Percentiles rank a stretch among this genome's conserved stretches.
phyloP scores from a whole-genome alignment of 805 yeast species.

The Kodamaea restingae region DNA sequence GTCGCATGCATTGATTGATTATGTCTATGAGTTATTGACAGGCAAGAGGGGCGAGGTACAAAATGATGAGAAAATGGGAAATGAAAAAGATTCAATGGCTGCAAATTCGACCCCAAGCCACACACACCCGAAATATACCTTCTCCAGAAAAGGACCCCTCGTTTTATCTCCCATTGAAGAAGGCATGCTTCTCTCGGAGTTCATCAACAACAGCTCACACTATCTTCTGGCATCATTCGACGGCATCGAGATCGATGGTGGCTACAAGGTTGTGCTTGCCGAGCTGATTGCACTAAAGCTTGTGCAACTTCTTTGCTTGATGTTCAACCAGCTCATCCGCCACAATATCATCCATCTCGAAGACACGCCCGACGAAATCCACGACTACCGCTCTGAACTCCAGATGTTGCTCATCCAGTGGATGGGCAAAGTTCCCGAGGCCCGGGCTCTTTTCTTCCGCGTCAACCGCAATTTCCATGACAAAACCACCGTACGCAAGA shows the following conservation, averaged over 20 bases:
- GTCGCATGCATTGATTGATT: slow-evolving; percentile 54
- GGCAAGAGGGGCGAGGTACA: slow-evolving; percentile 47
- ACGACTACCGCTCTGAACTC: slow-evolving; percentile 56
- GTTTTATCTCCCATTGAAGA: slow-evolving; percentile 55
- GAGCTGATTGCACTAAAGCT: slow-evolving; percentile 37
- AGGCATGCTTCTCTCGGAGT: slow-evolving; percentile 67
- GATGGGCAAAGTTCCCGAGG: slow-evolving; percentile 62
- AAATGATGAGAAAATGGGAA: background rate
- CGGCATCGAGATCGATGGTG: slow-evolving; percentile 28
- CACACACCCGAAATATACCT: background rate
- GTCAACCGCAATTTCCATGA: slow-evolving; percentile 14
- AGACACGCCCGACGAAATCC: slow-evolving; percentile 25
- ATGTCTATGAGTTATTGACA: slow-evolving; percentile 56
- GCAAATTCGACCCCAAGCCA: background rate
- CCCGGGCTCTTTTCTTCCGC: slow-evolving; percentile 52
- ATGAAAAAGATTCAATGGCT: background rate
- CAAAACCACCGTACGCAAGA: background rate
- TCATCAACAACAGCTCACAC: slow-evolving; percentile 48
- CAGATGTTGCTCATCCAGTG: slow-evolving; percentile 60
- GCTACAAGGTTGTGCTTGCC: slow-evolving; percentile 25
- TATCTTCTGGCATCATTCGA: slow-evolving; percentile 28
- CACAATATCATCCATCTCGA: slow-evolving; percentile 40
- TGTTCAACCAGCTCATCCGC: slow-evolving; percentile 52
- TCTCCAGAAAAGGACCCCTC: slow-evolving; percentile 18
- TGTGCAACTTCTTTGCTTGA: slow-evolving; percentile 55